Evolutionary conservation across 208 protist species (phyloP), one percentile per base, ranked within the genome.

Genomic region (Leishmania martiniquensis): DNA sequence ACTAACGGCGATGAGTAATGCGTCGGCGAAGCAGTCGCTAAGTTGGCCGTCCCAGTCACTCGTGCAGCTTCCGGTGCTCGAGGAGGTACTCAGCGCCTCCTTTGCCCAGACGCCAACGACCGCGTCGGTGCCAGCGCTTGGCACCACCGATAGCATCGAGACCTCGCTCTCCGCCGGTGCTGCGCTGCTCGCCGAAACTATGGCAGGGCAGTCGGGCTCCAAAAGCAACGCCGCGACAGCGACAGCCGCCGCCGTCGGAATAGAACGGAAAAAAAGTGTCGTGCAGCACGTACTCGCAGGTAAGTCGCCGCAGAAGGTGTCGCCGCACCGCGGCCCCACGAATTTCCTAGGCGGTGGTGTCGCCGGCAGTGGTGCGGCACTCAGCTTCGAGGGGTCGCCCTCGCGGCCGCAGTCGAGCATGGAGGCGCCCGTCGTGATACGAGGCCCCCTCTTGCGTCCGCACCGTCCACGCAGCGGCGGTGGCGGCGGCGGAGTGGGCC

Each of bases 291-390:
- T 70, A 4, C 60, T 71, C 1, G 47, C 69, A 2, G 44, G 47
- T 5, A 75, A 52, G 37, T 72, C 76, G 5, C 68, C 51, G 13
- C 67, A 45, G 20, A 75, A 70, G 49, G 29, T 59, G 45, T 75
- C 76, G 4, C 76, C 69, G 37, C 69, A 70, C 54, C 76, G 75
- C 59, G 32, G 69, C 59, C 44, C 45, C 59, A 13, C 25, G 0
- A 45, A 25, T 20, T 52, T 60, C 9, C 39, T 75, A 13, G 1
- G 45, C 69, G 29, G 63, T 44, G 54, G 20, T 54, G 39, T 49
- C 45, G 49, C 29, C 22, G 52, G 22, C 29, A 25, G 54, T 22
- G 42, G 54, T 22, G 42, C 57, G 15, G 13, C 42, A 12, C 29
- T 57, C 5, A 42, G 20, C 39, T n/a, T 47, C 32, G 42, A 45